A percentile compares a stretch with the other conserved stretches of the same genome.
Evolutionary conservation across 2,329 filamentous ascomycete genomes (phyloP).

Genomic region (Zymoseptoria tritici): DNA sequence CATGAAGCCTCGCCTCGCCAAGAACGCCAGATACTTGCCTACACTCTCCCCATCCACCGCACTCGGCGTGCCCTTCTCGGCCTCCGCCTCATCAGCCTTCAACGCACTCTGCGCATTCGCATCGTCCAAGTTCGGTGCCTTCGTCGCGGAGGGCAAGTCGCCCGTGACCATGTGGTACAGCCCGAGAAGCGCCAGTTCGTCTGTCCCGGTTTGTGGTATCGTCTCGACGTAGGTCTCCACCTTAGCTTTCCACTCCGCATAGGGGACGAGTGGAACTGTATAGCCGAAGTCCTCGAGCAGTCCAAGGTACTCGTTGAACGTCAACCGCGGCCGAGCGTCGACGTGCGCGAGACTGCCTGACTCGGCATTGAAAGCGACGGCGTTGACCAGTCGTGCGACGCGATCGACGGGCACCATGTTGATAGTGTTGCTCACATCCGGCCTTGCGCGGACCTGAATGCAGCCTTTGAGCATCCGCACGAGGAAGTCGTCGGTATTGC

Average conservation of each 20-base stretch:
- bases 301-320: slow-evolving; percentile 70
- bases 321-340: slow-evolving; percentile 69
- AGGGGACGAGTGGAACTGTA: slow-evolving; percentile 57
- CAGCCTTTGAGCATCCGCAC: slow-evolving; percentile 82
- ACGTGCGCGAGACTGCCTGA: slow-evolving; percentile 58
- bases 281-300: slow-evolving; percentile 68
- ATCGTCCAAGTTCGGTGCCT: slow-evolving; percentile 69
- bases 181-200: slow-evolving; percentile 66
- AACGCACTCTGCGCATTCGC: slow-evolving; percentile 59
- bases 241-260: slow-evolving; percentile 59
- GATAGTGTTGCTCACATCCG: slow-evolving; percentile 75
- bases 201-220: slow-evolving; percentile 47
- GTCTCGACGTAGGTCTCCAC: slow-evolving; percentile 62
- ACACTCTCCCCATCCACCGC: slow-evolving; percentile 54
- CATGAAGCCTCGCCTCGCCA: slow-evolving; percentile 58
- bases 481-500: slow-evolving; percentile 83
- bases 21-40: slow-evolving; percentile 56
- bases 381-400: slow-evolving; percentile 72
- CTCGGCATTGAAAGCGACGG: slow-evolving; percentile 55
- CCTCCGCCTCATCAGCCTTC: slow-evolving; percentile 54
- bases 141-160: slow-evolving; percentile 62
- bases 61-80: slow-evolving; percentile 42
- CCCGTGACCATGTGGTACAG: slow-evolving; percentile 66
- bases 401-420: slow-evolving; percentile 85
- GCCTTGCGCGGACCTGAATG: slow-evolving; percentile 65